phyloP scores from a whole-genome alignment of 139 green algal genomes.

The Eudorina sp. region DNA sequence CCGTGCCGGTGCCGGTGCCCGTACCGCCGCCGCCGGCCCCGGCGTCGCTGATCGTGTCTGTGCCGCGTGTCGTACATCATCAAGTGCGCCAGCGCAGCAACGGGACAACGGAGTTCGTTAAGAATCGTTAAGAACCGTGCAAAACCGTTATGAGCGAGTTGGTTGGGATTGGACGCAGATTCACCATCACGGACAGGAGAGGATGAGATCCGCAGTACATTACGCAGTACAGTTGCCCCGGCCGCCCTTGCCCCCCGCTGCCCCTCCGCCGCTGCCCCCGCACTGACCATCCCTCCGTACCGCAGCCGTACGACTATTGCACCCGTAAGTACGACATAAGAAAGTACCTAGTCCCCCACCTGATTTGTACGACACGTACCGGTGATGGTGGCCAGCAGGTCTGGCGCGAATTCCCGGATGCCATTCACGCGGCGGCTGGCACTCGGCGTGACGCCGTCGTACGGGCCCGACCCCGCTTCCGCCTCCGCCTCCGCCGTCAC shows the following conservation, averaged over 20 bases:
- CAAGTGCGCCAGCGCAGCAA: too few species aligned
- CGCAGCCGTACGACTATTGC: not conserved
- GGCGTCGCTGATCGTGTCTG: not conserved
- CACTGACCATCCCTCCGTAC: too few species aligned
- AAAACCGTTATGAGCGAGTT: too few species aligned
- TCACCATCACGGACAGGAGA: too few species aligned
- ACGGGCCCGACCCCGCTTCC: not conserved
- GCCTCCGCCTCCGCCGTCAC: too few species aligned
- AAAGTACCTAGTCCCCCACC: not conserved
- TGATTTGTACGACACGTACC: not conserved
- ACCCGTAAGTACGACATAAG: not conserved
- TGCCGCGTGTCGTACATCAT: too few species aligned
- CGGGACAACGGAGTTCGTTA: not conserved
- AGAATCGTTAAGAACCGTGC: not conserved
- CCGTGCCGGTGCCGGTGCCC: not conserved
- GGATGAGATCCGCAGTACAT: too few species aligned
- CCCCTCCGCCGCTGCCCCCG: too few species aligned
- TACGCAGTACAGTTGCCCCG: too few species aligned
- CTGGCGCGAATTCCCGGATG: not conserved
- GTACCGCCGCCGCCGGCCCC: not conserved
- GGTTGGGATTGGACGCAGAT: too few species aligned
- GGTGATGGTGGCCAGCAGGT: conserved; percentile 2
- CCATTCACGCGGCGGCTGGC: not conserved
- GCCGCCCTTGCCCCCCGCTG: too few species aligned
- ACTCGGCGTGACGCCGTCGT: not conserved